A percentile compares a stretch with the other conserved stretches of the same genome.
Conservation (phyloP, 2,329 filamentous ascomycete genomes). For the Cercospora zeae-maydis region DNA sequence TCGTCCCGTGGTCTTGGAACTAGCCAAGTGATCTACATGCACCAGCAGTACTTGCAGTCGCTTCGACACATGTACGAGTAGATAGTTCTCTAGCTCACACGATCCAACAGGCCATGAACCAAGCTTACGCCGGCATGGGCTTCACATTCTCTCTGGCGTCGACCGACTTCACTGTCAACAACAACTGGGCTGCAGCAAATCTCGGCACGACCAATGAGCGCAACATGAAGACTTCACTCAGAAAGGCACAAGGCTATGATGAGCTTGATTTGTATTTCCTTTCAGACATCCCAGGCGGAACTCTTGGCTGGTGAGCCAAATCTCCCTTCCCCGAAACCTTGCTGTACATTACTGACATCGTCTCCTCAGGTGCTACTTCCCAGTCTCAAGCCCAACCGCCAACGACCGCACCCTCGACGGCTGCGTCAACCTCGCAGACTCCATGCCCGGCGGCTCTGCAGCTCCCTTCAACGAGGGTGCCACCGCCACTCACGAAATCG, state of each 20-base stretch:
- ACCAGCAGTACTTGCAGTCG: neutral
- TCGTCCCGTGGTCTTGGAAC: neutral
- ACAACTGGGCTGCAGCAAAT: constrained; percentile 49
- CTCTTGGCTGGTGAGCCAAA: constrained; percentile 16
- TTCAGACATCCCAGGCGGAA: constrained; percentile 42
- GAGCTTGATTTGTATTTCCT: constrained; percentile 57
- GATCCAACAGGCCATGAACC: neutral
- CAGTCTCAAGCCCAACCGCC: constrained; percentile 41
- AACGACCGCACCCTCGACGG: constrained; percentile 45
- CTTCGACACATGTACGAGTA: neutral
- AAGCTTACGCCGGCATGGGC: constrained; percentile 42
- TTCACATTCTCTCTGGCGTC: constrained; percentile 41
- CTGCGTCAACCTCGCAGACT: constrained; percentile 52
- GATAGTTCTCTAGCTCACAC: neutral
- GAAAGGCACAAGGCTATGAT: constrained; percentile 47
- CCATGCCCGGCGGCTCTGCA: constrained; percentile 49
- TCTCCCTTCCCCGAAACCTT: no score
- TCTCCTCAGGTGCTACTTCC: constrained; percentile 21
- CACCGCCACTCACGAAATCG: constrained; percentile 44
- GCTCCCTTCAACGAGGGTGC: constrained; percentile 44
- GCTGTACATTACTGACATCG: neutral
- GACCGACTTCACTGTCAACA: constrained; percentile 49
- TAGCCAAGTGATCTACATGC: neutral
- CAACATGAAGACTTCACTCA: constrained; percentile 52
- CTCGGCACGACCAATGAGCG: constrained; percentile 37